phyloP scores from a whole-genome alignment of 257 asterid genomes.

The Phtheirospermum japonicum region DNA sequence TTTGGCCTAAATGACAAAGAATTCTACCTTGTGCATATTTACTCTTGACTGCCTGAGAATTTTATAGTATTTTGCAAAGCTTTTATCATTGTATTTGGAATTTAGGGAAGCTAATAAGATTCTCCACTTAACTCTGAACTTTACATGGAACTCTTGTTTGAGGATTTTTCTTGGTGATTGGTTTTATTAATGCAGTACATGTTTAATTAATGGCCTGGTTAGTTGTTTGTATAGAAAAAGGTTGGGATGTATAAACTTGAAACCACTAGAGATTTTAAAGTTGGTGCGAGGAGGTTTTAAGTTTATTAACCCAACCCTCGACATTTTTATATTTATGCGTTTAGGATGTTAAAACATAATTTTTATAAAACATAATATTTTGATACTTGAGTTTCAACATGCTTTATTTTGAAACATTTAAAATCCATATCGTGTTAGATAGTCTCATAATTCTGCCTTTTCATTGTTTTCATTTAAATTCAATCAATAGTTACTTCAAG shows the following conservation, averaged over 20 bases:
- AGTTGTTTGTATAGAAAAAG: neutral
- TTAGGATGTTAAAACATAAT: too few species aligned
- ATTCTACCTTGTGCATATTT: conserved; percentile 12
- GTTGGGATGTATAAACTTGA: conserved; percentile 17
- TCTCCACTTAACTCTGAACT: conserved; percentile 20
- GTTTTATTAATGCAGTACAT: too few species aligned
- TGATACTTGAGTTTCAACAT: too few species aligned
- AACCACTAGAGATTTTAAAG: neutral
- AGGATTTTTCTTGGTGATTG: neutral
- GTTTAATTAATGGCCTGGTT: neutral
- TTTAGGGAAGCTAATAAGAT: conserved; percentile 30
- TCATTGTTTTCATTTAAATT: too few species aligned
- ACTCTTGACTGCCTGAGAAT: neutral
- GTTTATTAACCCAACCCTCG: too few species aligned
- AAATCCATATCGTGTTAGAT: too few species aligned
- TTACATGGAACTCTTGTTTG: neutral
- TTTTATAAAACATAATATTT: too few species aligned
- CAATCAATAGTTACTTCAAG: too few species aligned
- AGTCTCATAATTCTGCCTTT: too few species aligned
- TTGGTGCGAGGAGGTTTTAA: neutral
- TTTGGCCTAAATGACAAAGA: conserved; percentile 39
- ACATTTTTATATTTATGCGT: too few species aligned
- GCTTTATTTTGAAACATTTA: too few species aligned
- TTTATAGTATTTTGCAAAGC: conserved; percentile 13
- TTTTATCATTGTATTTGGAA: conserved; percentile 31